phyloP scores from a whole-genome alignment of 1,139 yeast genomes.

The Spencermartinsiella ligniputridi region DNA sequence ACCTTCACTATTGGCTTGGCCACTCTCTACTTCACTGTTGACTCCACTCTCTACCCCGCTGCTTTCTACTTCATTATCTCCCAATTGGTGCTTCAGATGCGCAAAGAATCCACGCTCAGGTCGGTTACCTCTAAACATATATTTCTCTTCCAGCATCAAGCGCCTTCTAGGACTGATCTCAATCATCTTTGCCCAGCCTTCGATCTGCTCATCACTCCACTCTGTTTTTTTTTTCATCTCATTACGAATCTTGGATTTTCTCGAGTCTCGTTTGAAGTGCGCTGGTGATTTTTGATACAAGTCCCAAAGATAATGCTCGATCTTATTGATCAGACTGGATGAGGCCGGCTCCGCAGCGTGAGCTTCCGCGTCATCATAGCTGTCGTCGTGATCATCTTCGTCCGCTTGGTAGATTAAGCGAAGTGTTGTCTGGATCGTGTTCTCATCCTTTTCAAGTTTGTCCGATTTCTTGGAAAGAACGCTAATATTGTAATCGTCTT shows the following conservation, averaged over 20 bases:
- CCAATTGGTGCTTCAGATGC: conserved; percentile 1
- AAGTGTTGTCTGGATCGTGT: conserved; percentile 54
- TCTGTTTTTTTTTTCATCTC: conserved; percentile 48
- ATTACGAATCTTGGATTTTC: conserved; percentile 52
- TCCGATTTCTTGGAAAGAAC: conserved; percentile 8
- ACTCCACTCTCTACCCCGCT: neutral
- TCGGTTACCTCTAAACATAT: conserved; percentile 37
- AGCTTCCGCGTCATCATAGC: conserved; percentile 55
- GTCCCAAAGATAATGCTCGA: conserved; percentile 56
- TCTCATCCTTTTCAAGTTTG: conserved; percentile 17
- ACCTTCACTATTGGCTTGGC: neutral
- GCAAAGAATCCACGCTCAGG: conserved; percentile 11
- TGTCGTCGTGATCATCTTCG: conserved; percentile 79
- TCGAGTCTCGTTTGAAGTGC: conserved; percentile 45
- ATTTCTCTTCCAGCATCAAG: conserved; percentile 52
- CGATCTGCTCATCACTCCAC: conserved; percentile 89
- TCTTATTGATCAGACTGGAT: conserved; percentile 29
- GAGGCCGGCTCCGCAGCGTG: conserved; percentile 20
- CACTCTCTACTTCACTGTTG: neutral
- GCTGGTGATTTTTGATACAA: conserved; percentile 50
- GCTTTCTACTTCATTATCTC: conserved; percentile 3
- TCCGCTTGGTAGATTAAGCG: conserved; percentile 53
- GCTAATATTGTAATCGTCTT: conserved; percentile 22
- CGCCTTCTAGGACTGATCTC: conserved; percentile 55
- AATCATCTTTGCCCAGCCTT: conserved; percentile 86